Conservation (phyloP, 768 basidiomycete species). For the Porpolomopsis calyptriformis region DNA sequence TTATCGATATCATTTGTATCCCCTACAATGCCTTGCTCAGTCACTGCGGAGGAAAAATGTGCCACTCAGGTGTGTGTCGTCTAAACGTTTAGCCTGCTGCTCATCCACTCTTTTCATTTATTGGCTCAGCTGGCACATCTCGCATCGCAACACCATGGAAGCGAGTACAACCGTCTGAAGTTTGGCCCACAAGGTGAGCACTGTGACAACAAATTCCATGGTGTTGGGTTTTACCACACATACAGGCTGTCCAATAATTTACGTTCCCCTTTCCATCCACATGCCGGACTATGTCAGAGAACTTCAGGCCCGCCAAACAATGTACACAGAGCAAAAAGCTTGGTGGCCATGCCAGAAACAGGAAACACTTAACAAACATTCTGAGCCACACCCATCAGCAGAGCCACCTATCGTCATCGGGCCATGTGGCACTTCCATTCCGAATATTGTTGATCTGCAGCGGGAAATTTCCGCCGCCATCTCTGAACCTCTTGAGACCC, state of each 20-base stretch:
- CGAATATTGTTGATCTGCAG: conserved; percentile 24
- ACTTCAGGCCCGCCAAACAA: conserved; percentile 42
- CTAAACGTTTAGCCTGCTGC: neutral
- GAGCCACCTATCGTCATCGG: conserved; percentile 19
- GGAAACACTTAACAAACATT: conserved; percentile 3
- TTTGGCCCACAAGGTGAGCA: conserved; percentile 37
- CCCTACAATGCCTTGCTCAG: neutral
- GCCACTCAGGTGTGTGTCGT: conserved; percentile 3
- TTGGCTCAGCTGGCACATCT: conserved; percentile 38
- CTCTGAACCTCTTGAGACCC: conserved; percentile 27
- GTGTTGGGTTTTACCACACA: conserved; percentile 1
- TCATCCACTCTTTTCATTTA: neutral
- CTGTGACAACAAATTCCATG: neutral
- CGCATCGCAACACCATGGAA: conserved; percentile 65
- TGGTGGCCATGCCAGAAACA: conserved; percentile 39
- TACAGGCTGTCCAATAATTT: conserved; percentile 47
- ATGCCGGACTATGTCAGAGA: conserved; percentile 47
- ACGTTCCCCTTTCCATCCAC: conserved; percentile 54
- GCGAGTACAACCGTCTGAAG: conserved; percentile 62
- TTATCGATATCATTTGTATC: neutral
- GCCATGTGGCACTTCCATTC: conserved; percentile 15
- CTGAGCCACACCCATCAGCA: conserved; percentile 4
- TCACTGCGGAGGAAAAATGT: neutral
- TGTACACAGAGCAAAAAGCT: conserved; percentile 24
- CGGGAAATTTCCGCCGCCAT: conserved; percentile 47